These are phyloP conservation scores for Spinacia oleracea DNA, from an alignment of 179 eudicot species.

Conservation along the genomic window DNA sequence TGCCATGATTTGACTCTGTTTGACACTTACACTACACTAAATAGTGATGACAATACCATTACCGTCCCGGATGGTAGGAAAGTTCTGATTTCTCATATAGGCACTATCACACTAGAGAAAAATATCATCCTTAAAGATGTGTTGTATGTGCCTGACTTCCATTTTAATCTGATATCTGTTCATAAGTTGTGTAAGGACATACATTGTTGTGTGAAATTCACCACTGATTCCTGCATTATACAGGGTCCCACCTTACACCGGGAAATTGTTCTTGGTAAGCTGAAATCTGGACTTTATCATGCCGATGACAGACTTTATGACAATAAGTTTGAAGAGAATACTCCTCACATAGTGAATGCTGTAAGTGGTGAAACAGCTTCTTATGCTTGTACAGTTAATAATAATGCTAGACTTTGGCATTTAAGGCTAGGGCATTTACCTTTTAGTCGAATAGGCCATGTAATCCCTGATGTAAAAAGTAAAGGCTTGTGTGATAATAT, in stretches of 20 bases:
- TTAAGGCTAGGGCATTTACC: neutral
- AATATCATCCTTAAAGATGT: too few relatives aligned
- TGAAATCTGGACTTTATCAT: neutral
- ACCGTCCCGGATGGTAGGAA: neutral
- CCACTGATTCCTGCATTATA: neutral
- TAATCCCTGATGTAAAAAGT: neutral
- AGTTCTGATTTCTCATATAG: neutral
- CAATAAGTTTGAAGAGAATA: too few relatives aligned
- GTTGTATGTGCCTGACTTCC: neutral
- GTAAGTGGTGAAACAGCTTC: neutral
- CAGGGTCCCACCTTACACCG: neutral
- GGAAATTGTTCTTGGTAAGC: neutral
- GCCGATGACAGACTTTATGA: neutral
- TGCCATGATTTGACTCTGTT: neutral
- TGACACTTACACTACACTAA: rapidly evolving
- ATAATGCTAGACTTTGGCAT: neutral
- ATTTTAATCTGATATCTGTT: neutral
- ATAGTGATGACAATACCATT: neutral
- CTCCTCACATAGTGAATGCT: too few relatives aligned
- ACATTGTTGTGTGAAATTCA: neutral
- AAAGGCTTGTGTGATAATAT: neutral
- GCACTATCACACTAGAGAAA: neutral
- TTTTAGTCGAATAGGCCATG: neutral
- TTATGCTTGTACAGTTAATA: neutral
- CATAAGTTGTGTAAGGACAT: neutral